These are phyloP conservation scores for Powellomyces hirtus DNA, from an alignment of 192 early-diverging fungal species.

Conservation along the genomic window DNA sequence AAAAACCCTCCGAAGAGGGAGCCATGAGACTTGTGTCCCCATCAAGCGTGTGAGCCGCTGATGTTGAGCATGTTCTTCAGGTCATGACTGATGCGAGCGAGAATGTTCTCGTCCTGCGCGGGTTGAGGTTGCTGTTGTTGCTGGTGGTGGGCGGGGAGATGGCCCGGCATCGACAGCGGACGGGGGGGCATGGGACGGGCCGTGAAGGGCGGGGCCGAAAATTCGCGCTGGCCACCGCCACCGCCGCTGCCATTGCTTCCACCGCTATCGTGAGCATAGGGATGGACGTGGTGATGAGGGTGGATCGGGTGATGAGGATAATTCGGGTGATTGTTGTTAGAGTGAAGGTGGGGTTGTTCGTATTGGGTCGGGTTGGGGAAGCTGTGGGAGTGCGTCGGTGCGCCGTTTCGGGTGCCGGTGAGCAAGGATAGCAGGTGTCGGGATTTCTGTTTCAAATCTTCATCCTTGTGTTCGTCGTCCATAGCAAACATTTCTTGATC, in stretches of 20 bases:
- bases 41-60: constrained; percentile 8
- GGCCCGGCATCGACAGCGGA: background rate
- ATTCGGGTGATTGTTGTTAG: too few species aligned
- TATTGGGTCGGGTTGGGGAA: too few species aligned
- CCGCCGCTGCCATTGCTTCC: background rate
- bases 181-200: background rate
- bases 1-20: background rate
- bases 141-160: background rate
- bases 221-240: background rate
- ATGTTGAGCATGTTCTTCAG: constrained; percentile 37
- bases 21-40: background rate
- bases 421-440: constrained; percentile 31
- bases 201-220: background rate
- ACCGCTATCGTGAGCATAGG: background rate
- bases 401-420: constrained; percentile 9
- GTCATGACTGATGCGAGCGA: constrained; percentile 29
- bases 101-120: constrained; percentile 9
- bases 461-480: constrained; percentile 31
- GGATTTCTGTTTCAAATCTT: constrained; percentile 29
- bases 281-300: background rate
- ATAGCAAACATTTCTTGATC: constrained; percentile 27
- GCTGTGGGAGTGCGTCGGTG: too few species aligned
- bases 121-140: background rate
- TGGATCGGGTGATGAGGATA: background rate
- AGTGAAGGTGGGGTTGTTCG: too few species aligned